These are phyloP conservation scores for Podaxis sp. DNA, from an alignment of 768 basidiomycete species.

Conservation along the genomic window DNA sequence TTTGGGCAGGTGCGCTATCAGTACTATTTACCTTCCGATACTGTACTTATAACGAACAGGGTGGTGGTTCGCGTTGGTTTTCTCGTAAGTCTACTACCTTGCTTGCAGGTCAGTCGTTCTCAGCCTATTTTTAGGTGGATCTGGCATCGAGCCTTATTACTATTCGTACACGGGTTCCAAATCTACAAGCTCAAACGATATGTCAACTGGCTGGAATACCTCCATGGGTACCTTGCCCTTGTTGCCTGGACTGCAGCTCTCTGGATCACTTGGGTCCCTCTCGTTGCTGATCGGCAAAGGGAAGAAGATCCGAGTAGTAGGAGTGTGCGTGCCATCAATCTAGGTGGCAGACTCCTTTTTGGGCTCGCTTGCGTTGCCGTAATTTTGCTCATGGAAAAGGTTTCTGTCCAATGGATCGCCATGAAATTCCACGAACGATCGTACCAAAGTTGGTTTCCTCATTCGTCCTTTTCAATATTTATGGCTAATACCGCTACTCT, in stretches of 20 bases:
- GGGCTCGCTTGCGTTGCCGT: not conserved
- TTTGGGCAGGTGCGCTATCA: constrained; percentile 1
- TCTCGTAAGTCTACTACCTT: not conserved
- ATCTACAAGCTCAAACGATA: constrained; percentile 1
- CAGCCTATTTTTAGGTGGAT: not conserved
- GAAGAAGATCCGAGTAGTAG: not conserved
- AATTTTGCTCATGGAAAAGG: constrained; percentile 1
- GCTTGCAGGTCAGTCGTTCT: not conserved
- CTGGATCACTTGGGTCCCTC: constrained; percentile 9
- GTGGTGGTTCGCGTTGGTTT: constrained; percentile 8
- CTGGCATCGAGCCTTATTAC: not conserved
- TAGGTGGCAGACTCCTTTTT: constrained; percentile 1
- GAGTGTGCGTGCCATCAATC: constrained; percentile 2
- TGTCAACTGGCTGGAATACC: constrained; percentile 10
- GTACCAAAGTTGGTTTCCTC: not conserved
- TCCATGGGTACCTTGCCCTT: constrained; percentile 8
- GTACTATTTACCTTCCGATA: not conserved
- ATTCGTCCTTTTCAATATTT: not conserved
- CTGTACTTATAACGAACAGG: not conserved
- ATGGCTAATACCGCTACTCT: not conserved
- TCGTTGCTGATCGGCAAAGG: not conserved
- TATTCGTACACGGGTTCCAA: not conserved
- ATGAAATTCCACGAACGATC: constrained; percentile 10
- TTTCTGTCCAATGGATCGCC: constrained; percentile 6
- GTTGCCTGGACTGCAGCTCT: constrained; percentile 5